These are phyloP conservation scores for Lactarius quietus DNA, from an alignment of 768 basidiomycete species.

Conservation along the genomic window DNA sequence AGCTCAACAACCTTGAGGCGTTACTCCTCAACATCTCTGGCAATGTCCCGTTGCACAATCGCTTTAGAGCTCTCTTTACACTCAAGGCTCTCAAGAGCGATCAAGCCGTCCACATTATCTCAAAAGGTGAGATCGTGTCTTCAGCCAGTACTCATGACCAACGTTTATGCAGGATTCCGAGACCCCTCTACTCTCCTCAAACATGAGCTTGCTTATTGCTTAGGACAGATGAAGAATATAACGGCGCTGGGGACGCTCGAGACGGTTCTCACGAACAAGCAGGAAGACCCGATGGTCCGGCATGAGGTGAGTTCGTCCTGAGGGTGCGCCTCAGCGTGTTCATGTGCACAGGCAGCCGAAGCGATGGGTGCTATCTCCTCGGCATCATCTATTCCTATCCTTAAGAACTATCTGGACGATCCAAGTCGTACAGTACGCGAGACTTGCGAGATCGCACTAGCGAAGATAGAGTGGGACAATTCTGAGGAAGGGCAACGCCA, in stretches of 20 bases:
- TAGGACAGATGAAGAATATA: constrained; percentile 81
- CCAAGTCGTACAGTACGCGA: constrained; percentile 75
- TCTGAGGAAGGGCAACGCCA: constrained; percentile 66
- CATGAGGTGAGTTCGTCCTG: constrained; percentile 64
- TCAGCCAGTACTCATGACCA: not conserved
- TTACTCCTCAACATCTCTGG: constrained; percentile 75
- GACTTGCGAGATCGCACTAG: constrained; percentile 96
- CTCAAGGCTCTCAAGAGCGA: constrained; percentile 79
- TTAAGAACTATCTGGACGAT: constrained; percentile 71
- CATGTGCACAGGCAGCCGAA: constrained; percentile 76
- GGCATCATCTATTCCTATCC: constrained; percentile 57
- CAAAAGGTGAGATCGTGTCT: constrained; percentile 54
- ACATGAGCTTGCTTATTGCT: constrained; percentile 95
- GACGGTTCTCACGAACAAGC: constrained; percentile 60
- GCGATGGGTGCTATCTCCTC: constrained; percentile 94
- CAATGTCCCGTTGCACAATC: constrained; percentile 71
- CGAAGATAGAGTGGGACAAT: constrained; percentile 90
- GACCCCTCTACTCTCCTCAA: constrained; percentile 90
- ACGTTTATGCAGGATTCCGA: constrained; percentile 57
- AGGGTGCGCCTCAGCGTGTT: constrained; percentile 24
- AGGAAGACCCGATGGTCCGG: constrained; percentile 93
- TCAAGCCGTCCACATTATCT: constrained; percentile 79
- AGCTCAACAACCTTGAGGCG: constrained; percentile 67
- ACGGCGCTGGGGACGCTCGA: constrained; percentile 79
- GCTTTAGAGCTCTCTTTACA: constrained; percentile 91